Percentiles rank a stretch among this genome's conserved stretches.
Evolutionary conservation across 306 rosid species (phyloP).

Genomic region (Cyclanthera cordifolia): DNA sequence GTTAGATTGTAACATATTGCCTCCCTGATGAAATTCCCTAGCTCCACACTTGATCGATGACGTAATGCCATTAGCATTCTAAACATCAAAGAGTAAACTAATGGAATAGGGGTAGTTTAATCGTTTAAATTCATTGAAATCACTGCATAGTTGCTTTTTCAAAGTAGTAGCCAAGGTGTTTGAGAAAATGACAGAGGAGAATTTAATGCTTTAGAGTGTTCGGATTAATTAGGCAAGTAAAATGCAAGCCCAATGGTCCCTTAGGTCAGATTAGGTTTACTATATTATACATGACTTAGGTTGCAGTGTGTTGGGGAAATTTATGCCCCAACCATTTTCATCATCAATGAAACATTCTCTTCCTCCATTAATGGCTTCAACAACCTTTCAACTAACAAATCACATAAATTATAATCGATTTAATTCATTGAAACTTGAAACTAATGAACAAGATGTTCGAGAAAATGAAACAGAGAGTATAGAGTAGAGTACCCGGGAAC

Average conservation of each 20-base stretch:
- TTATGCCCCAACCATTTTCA: too few species aligned
- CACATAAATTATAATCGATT: background rate
- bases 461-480: background rate
- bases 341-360: too few species aligned
- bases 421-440: background rate
- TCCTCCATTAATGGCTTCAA: too few species aligned
- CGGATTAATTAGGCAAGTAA: too few species aligned
- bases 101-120: background rate
- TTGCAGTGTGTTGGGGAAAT: too few species aligned
- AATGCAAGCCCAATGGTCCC: too few species aligned
- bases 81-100: background rate
- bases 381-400: too few species aligned
- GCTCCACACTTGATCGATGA: background rate
- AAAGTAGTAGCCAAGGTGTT: background rate
- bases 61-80: background rate
- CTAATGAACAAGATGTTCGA: background rate
- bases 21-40: background rate
- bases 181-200: background rate
- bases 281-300: too few species aligned
- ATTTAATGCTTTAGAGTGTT: too few species aligned
- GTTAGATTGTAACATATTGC: background rate
- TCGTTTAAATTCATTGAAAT: background rate
- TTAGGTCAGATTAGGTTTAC: too few species aligned
- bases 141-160: background rate
- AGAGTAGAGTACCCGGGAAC: constrained; percentile 54